Evolutionary conservation across 2,329 filamentous ascomycete species (phyloP).

Genomic region (Botrytis pseudocinerea): DNA sequence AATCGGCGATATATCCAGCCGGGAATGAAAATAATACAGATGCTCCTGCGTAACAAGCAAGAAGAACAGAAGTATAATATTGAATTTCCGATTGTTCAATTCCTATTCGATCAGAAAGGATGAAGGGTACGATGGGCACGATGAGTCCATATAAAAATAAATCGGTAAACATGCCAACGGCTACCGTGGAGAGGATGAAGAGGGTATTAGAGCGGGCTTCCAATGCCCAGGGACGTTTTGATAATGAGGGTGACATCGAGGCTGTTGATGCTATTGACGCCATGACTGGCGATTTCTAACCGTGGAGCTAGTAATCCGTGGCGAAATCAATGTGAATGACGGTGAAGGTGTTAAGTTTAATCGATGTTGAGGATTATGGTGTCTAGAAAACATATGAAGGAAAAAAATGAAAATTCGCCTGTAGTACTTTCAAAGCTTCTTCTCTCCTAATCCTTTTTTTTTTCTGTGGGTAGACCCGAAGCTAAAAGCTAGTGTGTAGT

Average conservation of each 20-base stretch:
- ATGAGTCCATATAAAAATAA: constrained; percentile 61
- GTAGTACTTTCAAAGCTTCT: not conserved
- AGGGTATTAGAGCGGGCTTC: constrained; percentile 52
- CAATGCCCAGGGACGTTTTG: constrained; percentile 1
- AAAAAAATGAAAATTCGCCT: not conserved
- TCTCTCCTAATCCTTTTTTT: not conserved
- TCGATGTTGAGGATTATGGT: not conserved
- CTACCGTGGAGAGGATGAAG: constrained; percentile 60
- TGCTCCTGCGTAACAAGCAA: constrained; percentile 56
- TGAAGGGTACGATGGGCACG: constrained; percentile 58
- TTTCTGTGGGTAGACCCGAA: not conserved
- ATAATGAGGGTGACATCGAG: not conserved
- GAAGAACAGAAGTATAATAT: constrained; percentile 52
- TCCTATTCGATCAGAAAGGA: constrained; percentile 53
- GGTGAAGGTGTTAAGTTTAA: not conserved
- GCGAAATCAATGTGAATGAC: not conserved
- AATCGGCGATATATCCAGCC: constrained; percentile 57
- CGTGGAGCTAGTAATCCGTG: not conserved
- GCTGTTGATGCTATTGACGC: not conserved
- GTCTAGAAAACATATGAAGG: not conserved
- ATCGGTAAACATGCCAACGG: constrained; percentile 56
- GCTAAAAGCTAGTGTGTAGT: not conserved
- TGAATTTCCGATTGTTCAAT: constrained; percentile 52
- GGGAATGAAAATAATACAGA: constrained; percentile 53
- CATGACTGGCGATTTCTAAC: not conserved